These are phyloP conservation scores for Aegilops speltoides DNA, from an alignment of 176 grass and related monocot genomes.

Conservation along the genomic window DNA sequence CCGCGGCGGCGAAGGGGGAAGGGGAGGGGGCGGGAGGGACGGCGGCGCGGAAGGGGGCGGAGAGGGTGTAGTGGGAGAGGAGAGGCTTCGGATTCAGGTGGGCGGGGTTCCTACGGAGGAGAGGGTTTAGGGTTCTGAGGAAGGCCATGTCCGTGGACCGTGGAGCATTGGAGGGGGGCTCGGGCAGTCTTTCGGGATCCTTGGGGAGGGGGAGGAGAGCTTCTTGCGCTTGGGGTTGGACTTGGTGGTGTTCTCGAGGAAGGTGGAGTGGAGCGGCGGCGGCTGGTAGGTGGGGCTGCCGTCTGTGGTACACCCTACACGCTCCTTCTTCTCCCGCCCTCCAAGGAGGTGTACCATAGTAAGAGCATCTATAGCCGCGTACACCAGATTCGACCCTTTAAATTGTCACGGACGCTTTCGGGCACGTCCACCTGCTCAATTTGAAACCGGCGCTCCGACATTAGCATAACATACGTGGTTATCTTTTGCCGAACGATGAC, in stretches of 20 bases:
- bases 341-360: background rate
- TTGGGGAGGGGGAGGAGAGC: background rate
- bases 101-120: slow-evolving; percentile 41
- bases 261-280: background rate
- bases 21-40: background rate
- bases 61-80: slow-evolving; percentile 24
- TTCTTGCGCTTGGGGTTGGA: slow-evolving; percentile 33
- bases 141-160: slow-evolving; percentile 46
- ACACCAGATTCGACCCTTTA: too few relatives aligned
- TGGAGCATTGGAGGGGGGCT: slow-evolving; percentile 1
- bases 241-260: background rate
- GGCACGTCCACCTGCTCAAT: too few relatives aligned
- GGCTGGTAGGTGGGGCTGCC: background rate
- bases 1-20: background rate
- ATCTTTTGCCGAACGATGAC: too few relatives aligned
- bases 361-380: too few relatives aligned
- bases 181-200: slow-evolving; percentile 7
- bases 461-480: too few relatives aligned
- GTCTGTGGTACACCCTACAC: background rate
- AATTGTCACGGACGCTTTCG: too few relatives aligned
- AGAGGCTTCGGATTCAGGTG: slow-evolving; percentile 21
- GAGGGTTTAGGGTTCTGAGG: slow-evolving; percentile 73
- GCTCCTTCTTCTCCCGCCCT: background rate
- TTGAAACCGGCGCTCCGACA: too few relatives aligned
- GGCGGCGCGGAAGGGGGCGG: slow-evolving; percentile 25